Base-by-base conservation (phyloP, 1,139 yeast species). In the Sugiyamaella novakii region DNA sequence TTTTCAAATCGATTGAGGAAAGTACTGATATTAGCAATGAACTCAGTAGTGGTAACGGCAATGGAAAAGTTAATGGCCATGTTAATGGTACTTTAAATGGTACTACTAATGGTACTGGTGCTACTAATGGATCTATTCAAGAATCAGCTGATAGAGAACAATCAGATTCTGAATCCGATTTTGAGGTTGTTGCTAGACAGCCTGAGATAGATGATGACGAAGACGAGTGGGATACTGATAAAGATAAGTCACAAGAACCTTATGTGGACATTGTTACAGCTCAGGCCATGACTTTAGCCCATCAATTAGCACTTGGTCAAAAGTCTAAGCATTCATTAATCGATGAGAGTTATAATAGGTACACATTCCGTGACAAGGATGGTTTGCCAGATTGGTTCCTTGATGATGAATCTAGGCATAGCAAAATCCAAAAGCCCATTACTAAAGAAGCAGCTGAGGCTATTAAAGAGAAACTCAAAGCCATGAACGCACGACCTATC, bases 281-380 rank as follows among this genome's bases (percentile, higher is more conserved):
- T 1, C 95, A 89, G 67, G 97, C 97, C 4, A 94, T 94, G 98
- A 92, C 98, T 0, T 74, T 92, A 62, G 98, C 98, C 0, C 99
- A 94, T 65, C 91, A 92, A 69, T 77, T 94, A 43, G 98, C 98
- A 0, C 70, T 88, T 28, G 96, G 97, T 2, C 89, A 87, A 61
- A 86, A 77, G 72, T 80, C 83, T 47, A 89, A 84, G 67, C 83
- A 87, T 60, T 95, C 91, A 60, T 74, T 92, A 53, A 74, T 87
- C 19, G 91, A 89, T 61, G 98, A 92, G 61, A 96, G 97, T 29
- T 87, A 86, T 68, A 88, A 92, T 68, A 81, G 88, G 67, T 87
- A 88, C 60, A 83, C 98, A 1, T 91, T 92, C 78, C 79, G 97
- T 59, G 98, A 92, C 62, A 77, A 74, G 44, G 97, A 91, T 19